Conservation (phyloP, 2,329 filamentous ascomycete species). For the Daldinia sp. region DNA sequence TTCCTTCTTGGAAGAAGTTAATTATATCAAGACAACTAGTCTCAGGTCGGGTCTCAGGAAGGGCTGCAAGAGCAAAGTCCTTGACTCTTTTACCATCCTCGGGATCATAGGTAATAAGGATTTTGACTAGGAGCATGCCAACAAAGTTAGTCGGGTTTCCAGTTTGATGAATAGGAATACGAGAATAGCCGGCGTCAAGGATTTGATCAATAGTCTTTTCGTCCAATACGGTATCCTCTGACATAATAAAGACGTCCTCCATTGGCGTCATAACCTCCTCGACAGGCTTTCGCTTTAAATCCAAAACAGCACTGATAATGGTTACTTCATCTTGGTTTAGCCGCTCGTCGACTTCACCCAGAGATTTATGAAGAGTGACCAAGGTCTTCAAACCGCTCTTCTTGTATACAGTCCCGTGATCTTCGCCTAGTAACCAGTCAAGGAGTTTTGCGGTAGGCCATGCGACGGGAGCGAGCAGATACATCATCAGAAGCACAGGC, state of each 20-base stretch:
- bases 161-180: constrained; percentile 91
- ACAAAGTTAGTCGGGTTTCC: constrained; percentile 89
- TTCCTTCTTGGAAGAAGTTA: constrained; percentile 99
- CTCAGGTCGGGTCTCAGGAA: constrained; percentile 93
- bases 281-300: constrained; percentile 95
- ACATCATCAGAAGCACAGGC: constrained; percentile 89
- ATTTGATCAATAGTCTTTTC: constrained; percentile 95
- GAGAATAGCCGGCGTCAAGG: constrained; percentile 90
- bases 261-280: constrained; percentile 98
- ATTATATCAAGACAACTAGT: constrained; percentile 98
- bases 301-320: constrained; percentile 95
- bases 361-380: constrained; percentile 90
- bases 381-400: constrained; percentile 97
- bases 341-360: constrained; percentile 86
- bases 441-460: constrained; percentile 97
- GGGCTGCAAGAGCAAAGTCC: constrained; percentile 90
- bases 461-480: constrained; percentile 84
- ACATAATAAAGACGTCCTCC: constrained; percentile 96
- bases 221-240: constrained; percentile 91
- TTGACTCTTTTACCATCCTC: constrained; percentile 87
- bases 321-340: constrained; percentile 98
- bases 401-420: constrained; percentile 97
- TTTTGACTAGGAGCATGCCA: constrained; percentile 98
- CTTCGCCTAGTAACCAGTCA: constrained; percentile 90
- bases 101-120: constrained; percentile 97